These are phyloP conservation scores for Phytophthora constricta DNA, from an alignment of 352 stramenopile genomes.

Conservation along the genomic window DNA sequence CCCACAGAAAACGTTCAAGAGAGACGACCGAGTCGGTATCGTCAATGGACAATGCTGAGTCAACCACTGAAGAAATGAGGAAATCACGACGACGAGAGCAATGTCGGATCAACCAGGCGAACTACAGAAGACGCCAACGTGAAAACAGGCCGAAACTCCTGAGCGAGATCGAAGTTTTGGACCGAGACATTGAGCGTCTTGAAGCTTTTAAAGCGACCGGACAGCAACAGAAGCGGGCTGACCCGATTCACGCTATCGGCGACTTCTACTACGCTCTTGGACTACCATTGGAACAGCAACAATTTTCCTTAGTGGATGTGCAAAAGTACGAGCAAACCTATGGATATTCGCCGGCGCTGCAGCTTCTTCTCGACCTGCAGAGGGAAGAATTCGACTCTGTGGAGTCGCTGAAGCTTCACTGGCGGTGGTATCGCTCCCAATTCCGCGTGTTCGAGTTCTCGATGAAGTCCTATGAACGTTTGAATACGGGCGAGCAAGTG, in stretches of 20 bases:
- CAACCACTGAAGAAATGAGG: neutral
- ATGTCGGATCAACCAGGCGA: neutral
- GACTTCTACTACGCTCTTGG: slow-evolving; percentile 45
- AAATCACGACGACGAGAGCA: slow-evolving; percentile 5
- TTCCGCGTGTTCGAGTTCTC: slow-evolving; percentile 35
- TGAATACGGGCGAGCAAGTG: slow-evolving; percentile 21
- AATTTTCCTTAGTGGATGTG: too few species aligned
- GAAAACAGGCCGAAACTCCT: neutral
- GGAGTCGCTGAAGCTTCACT: slow-evolving; percentile 24
- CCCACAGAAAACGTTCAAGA: too few species aligned
- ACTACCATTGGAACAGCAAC: slow-evolving; percentile 5
- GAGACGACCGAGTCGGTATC: neutral
- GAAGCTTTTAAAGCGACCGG: neutral
- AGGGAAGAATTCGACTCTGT: slow-evolving; percentile 28
- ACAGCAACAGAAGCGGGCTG: neutral
- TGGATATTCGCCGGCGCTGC: slow-evolving; percentile 4
- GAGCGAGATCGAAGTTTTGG: neutral
- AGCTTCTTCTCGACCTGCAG: slow-evolving; percentile 10
- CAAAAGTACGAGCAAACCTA: neutral
- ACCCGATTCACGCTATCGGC: slow-evolving; percentile 33
- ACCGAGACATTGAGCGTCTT: neutral
- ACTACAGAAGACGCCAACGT: neutral
- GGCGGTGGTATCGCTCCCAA: slow-evolving; percentile 30
- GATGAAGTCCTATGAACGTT: slow-evolving; percentile 13
- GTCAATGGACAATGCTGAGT: neutral